Conservation (phyloP, 345 rosid species). For the Pseudoturritis turrita region DNA sequence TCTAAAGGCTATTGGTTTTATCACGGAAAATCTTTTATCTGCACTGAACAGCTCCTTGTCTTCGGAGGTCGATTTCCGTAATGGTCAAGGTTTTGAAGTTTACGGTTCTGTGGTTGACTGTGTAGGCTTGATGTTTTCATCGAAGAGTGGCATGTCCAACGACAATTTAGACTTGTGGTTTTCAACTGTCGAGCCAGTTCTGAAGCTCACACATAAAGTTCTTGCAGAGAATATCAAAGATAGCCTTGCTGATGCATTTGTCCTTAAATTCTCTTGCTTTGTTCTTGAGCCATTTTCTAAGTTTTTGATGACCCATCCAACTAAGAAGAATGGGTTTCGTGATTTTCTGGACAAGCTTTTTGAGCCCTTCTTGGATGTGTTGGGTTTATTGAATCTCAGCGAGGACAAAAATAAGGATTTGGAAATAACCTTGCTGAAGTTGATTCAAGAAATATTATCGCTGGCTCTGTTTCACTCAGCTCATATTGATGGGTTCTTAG, state of each 20-base stretch:
- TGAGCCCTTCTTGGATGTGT: slow-evolving; percentile 56
- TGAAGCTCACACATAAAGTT: slow-evolving; percentile 47
- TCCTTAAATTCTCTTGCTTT: slow-evolving; percentile 51
- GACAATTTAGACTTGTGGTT: slow-evolving; percentile 75
- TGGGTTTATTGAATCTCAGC: slow-evolving; percentile 41
- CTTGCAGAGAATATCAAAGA: slow-evolving; percentile 39
- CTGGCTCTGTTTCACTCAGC: slow-evolving; percentile 70
- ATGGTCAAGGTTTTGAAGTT: slow-evolving; percentile 47
- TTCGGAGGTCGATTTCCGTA: slow-evolving; percentile 21
- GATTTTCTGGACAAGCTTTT: slow-evolving; percentile 68
- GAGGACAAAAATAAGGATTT: slow-evolving; percentile 23
- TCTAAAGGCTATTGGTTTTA: slow-evolving; percentile 44
- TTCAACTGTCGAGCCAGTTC: slow-evolving; percentile 43
- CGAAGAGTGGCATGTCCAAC: slow-evolving; percentile 49
- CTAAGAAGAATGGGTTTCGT: slow-evolving; percentile 65
- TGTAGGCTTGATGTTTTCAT: slow-evolving; percentile 54
- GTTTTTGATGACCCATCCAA: slow-evolving; percentile 72
- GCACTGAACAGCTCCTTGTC: slow-evolving; percentile 24
- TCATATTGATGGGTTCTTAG: slow-evolving; percentile 78
- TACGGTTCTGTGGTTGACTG: slow-evolving; percentile 50
- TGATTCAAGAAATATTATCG: slow-evolving; percentile 58
- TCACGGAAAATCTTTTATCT: slow-evolving; percentile 40
- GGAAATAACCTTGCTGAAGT: slow-evolving; percentile 38
- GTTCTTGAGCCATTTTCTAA: slow-evolving; percentile 77
- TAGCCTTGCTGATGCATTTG: slow-evolving; percentile 36